Evolutionary conservation across 371 early-diverging fungal species (phyloP).

Genomic region (Zancudomyces culisetae): DNA sequence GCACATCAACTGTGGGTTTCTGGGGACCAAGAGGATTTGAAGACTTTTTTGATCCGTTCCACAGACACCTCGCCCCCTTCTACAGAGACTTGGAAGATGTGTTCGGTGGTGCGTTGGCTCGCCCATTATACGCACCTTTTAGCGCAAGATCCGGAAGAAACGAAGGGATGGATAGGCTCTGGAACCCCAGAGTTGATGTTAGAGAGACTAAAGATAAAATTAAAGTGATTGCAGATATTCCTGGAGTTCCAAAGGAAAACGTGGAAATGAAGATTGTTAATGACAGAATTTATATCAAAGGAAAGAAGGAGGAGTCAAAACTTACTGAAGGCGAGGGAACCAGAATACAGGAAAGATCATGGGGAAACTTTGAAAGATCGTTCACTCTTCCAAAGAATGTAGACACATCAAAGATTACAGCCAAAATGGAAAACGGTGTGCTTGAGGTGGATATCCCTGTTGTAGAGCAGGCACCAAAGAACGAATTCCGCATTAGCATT

Average conservation of each 20-base stretch:
- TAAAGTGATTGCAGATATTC: neutral
- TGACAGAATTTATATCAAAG: neutral
- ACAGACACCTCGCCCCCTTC: too few relatives aligned
- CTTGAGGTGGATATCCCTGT: neutral
- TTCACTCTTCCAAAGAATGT: neutral
- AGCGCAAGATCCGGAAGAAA: too few relatives aligned
- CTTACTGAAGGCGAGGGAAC: neutral
- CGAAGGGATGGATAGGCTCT: neutral
- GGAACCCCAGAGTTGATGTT: neutral
- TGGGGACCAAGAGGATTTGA: too few relatives aligned
- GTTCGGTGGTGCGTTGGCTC: too few relatives aligned
- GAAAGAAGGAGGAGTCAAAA: neutral
- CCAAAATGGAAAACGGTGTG: conserved; percentile 4
- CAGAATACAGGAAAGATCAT: neutral
- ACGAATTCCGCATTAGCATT: neutral
- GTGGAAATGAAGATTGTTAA: neutral
- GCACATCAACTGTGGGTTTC: too few relatives aligned
- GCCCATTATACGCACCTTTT: too few relatives aligned
- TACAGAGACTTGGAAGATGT: too few relatives aligned
- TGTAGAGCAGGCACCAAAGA: neutral
- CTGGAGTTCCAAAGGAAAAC: conserved; percentile 3
- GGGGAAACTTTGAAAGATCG: conserved; percentile 1
- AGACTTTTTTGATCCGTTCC: too few relatives aligned
- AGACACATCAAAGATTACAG: neutral
- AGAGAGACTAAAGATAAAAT: neutral